Evolutionary conservation across 495 filamentous ascomycete species (phyloP).

Genomic region (Aspergillus cristatus): DNA sequence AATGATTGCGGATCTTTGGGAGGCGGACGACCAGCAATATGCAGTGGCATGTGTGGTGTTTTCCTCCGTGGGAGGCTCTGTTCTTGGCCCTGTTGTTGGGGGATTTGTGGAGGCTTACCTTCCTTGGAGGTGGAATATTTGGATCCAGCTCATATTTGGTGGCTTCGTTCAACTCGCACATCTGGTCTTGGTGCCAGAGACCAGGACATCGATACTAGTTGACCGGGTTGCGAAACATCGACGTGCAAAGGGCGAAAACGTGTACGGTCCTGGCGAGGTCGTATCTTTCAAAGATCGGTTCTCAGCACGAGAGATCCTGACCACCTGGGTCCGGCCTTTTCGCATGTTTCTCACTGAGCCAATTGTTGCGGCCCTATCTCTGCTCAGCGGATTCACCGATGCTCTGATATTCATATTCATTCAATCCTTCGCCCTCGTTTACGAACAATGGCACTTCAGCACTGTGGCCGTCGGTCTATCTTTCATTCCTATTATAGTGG

Average conservation of each 20-base stretch:
- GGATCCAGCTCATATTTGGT: conserved; percentile 53
- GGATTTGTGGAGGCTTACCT: conserved; percentile 47
- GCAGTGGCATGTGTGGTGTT: conserved; percentile 55
- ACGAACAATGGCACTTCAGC: conserved; percentile 49
- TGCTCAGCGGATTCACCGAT: conserved; percentile 54
- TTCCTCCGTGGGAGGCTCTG: conserved; percentile 53
- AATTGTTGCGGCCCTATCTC: conserved; percentile 47
- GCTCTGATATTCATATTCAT: conserved; percentile 61
- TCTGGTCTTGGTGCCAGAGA: conserved; percentile 48
- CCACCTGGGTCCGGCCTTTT: conserved; percentile 50
- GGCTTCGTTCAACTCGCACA: conserved; percentile 45
- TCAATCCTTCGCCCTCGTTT: conserved; percentile 50
- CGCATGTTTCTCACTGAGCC: conserved; percentile 53
- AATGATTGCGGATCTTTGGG: conserved; percentile 55
- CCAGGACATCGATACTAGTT: conserved; percentile 50
- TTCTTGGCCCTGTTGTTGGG: conserved; percentile 52
- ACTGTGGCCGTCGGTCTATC: conserved; percentile 41
- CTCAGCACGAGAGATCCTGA: conserved; percentile 44
- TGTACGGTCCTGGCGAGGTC: conserved; percentile 58
- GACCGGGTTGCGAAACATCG: conserved; percentile 48
- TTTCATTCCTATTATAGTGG: conserved; percentile 50
- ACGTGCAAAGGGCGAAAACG: conserved; percentile 39
- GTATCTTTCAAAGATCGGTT: conserved; percentile 49
- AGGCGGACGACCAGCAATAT: conserved; percentile 50
- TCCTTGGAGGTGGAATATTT: conserved; percentile 46